Conservation (phyloP, 805 yeast species). For the Saturnispora sanitii region DNA sequence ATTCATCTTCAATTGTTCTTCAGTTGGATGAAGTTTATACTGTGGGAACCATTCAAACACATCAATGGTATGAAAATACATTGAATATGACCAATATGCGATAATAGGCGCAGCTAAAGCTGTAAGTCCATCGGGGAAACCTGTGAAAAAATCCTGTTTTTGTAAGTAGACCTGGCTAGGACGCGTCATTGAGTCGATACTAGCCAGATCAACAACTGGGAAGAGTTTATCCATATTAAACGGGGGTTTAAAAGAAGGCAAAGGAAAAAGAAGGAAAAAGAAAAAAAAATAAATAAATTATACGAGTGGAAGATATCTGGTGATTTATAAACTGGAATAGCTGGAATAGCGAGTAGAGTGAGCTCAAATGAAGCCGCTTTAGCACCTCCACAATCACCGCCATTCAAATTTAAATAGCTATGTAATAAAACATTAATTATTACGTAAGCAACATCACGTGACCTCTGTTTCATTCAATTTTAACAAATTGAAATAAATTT, state of each 20-base stretch:
- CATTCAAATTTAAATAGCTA: no score
- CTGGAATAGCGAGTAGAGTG: no score
- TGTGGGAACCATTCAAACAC: slow-evolving; percentile 63
- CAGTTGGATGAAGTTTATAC: slow-evolving; percentile 87
- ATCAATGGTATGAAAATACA: slow-evolving; percentile 69
- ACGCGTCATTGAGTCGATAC: slow-evolving; percentile 2
- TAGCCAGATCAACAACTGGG: background rate
- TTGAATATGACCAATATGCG: slow-evolving; percentile 75
- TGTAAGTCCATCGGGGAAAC: slow-evolving; percentile 6
- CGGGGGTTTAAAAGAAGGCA: background rate
- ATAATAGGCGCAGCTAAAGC: slow-evolving; percentile 69
- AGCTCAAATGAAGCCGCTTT: no score
- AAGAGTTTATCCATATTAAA: no score
- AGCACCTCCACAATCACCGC: no score
- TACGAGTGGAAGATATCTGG: no score
- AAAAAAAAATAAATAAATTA: no score
- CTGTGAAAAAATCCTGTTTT: slow-evolving; percentile 5
- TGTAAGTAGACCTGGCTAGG: background rate
- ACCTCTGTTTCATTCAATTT: no score
- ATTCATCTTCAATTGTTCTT: slow-evolving; percentile 69
- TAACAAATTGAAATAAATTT: background rate
- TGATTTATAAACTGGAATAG: no score
- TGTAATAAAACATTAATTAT: no score
- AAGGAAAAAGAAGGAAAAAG: background rate
- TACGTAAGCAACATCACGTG: no score